phyloP scores from a whole-genome alignment of 352 stramenopile genomes.

The Pythium folliculosum region DNA sequence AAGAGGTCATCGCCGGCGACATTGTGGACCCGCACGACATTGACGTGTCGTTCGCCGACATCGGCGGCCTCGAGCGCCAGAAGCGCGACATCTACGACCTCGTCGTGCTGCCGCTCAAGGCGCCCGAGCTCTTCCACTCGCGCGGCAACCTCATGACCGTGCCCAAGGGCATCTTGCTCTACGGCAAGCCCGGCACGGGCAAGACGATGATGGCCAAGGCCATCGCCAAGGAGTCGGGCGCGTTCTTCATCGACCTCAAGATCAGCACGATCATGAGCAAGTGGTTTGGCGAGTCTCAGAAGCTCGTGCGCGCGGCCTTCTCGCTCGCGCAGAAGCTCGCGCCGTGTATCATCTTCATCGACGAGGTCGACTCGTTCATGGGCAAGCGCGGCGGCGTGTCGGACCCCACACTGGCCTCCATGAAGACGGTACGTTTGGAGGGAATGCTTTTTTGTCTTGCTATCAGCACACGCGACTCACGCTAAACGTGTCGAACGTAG shows the following conservation, averaged over 20 bases:
- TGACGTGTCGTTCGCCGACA: conserved; percentile 92
- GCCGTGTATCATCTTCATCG: conserved; percentile 98
- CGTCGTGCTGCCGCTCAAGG: conserved; percentile 92
- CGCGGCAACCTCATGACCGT: conserved; percentile 85
- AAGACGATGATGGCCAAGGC: conserved; percentile 95
- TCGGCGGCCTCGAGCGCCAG: conserved; percentile 95
- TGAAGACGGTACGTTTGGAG: conserved; percentile 72
- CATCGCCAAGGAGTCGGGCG: conserved; percentile 94
- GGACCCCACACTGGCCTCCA: conserved; percentile 82
- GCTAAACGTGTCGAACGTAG: conserved; percentile 22
- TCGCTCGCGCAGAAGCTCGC: conserved; percentile 93
- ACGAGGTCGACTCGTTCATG: conserved; percentile 96
- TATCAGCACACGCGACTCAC: background rate
- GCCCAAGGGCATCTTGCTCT: conserved; percentile 87
- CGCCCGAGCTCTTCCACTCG: conserved; percentile 91
- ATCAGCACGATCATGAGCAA: conserved; percentile 92
- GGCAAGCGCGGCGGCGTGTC: conserved; percentile 77
- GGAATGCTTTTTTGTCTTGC: background rate
- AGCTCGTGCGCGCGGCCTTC: conserved; percentile 93
- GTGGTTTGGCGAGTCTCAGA: conserved; percentile 92
- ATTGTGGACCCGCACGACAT: conserved; percentile 94
- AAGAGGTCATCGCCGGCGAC: conserved; percentile 92
- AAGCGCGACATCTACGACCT: conserved; percentile 97
- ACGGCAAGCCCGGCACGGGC: conserved; percentile 79
- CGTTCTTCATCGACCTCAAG: conserved; percentile 90